Conservation (phyloP, 23 red algal species). For the Gracilaria gracilis region DNA sequence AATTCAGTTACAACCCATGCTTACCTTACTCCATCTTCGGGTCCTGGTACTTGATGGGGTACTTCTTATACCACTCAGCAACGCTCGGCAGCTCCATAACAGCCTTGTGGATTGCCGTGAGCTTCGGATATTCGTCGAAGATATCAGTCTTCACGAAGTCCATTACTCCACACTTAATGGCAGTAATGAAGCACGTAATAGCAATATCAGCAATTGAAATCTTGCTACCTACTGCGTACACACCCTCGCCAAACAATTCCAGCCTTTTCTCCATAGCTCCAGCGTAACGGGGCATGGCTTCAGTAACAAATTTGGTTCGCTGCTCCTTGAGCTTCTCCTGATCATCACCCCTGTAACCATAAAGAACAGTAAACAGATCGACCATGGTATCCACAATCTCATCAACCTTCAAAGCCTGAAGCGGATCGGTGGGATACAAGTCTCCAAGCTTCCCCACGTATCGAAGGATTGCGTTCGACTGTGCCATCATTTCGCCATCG, state of each 20-base stretch:
- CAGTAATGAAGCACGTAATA: constrained; percentile 13
- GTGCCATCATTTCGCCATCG: constrained; percentile 25
- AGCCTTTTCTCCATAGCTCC: constrained; percentile 54
- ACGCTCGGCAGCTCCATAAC: constrained; percentile 63
- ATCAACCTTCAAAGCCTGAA: constrained; percentile 55
- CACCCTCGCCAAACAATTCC: constrained; percentile 33
- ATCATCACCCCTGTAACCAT: constrained; percentile 15
- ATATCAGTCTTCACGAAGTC: constrained; percentile 15
- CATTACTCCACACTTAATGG: neutral
- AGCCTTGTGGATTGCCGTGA: constrained; percentile 16
- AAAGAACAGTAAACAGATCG: constrained; percentile 27
- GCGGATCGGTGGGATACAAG: constrained; percentile 35
- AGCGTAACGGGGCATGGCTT: constrained; percentile 40
- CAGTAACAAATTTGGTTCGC: no score
- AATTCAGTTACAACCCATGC: neutral
- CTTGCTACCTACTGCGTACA: constrained; percentile 14
- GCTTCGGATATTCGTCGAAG: constrained; percentile 15
- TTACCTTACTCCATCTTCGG: constrained; percentile 27
- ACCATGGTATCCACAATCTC: constrained; percentile 44
- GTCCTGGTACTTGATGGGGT: constrained; percentile 34
- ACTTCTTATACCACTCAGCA: constrained; percentile 58
- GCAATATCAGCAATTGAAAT: constrained; percentile 48
- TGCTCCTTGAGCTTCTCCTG: constrained; percentile 26
- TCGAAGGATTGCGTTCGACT: constrained; percentile 56
- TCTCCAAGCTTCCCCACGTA: constrained; percentile 61